Conservation (phyloP, 2,329 filamentous ascomycete species). For the Fusarium oxysporum region DNA sequence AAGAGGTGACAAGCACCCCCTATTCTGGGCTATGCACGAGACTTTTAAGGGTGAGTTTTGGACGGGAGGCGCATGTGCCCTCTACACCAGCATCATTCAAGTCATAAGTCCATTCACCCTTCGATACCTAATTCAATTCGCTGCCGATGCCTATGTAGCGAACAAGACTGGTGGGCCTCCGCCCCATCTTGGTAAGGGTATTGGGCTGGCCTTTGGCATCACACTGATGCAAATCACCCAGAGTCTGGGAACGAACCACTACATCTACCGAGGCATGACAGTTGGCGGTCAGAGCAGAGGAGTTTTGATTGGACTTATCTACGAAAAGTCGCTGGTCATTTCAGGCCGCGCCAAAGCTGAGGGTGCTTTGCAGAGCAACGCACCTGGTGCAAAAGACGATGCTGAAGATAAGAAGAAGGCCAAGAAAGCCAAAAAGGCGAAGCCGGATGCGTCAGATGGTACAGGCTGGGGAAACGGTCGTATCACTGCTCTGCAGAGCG, state of each 20-base stretch:
- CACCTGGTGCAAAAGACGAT: slow-evolving; percentile 59
- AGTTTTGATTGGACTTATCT: slow-evolving; percentile 86
- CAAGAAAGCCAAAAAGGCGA: slow-evolving; percentile 54
- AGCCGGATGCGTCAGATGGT: slow-evolving; percentile 66
- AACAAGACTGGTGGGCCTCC: slow-evolving; percentile 59
- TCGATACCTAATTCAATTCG: slow-evolving; percentile 87
- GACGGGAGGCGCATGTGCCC: slow-evolving; percentile 81
- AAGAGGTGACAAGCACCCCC: slow-evolving; percentile 76
- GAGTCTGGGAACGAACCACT: slow-evolving; percentile 86
- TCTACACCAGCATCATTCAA: slow-evolving; percentile 79
- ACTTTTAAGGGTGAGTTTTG: slow-evolving; percentile 88
- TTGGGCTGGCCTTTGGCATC: slow-evolving; percentile 87
- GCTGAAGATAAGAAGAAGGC: slow-evolving; percentile 54
- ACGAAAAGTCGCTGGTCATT: slow-evolving; percentile 91
- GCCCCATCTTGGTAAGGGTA: slow-evolving; percentile 78
- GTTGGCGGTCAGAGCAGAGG: slow-evolving; percentile 86
- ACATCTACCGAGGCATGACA: slow-evolving; percentile 93
- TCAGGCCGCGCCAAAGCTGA: slow-evolving; percentile 90
- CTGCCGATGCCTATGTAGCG: slow-evolving; percentile 81
- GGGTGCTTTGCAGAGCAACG: slow-evolving; percentile 59
- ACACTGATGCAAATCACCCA: slow-evolving; percentile 87
- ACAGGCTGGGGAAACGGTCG: slow-evolving; percentile 92
- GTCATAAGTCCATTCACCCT: slow-evolving; percentile 87
- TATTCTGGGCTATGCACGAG: slow-evolving; percentile 86
- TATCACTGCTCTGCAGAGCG: slow-evolving; percentile 93